These are phyloP conservation scores for Kuraishia borneana DNA, from an alignment of 805 yeast genomes.

Conservation along the genomic window DNA sequence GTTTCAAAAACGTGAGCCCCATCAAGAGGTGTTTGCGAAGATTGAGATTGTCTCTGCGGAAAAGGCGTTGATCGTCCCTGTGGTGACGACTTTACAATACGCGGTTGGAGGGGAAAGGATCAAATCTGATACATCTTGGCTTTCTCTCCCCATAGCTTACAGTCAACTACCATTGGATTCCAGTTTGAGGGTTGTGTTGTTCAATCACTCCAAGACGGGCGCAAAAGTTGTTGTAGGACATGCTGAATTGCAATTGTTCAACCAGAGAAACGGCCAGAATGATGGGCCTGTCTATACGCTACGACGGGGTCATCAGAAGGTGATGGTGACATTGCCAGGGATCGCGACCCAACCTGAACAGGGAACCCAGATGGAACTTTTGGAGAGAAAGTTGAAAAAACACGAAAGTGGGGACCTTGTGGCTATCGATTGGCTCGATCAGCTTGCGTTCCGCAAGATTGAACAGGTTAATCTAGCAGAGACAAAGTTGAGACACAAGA, in stretches of 20 bases:
- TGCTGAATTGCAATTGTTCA: conserved; percentile 50
- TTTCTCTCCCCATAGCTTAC: conserved; percentile 50
- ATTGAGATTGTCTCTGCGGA: conserved; percentile 27
- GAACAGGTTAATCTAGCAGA: conserved; percentile 23
- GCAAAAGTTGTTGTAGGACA: conserved; percentile 44
- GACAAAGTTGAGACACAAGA: conserved; percentile 4
- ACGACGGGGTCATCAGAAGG: conserved; percentile 60
- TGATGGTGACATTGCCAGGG: conserved; percentile 21
- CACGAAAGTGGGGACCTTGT: conserved; percentile 61
- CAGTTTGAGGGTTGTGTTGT: conserved; percentile 46
- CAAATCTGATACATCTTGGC: too few relatives aligned
- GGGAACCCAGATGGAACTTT: conserved; percentile 26
- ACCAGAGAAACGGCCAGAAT: conserved; percentile 15
- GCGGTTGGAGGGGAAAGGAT: too few relatives aligned
- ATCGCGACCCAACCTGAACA: conserved; percentile 13
- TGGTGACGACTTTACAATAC: conserved; percentile 19
- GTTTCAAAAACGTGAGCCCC: conserved; percentile 27
- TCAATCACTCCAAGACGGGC: conserved; percentile 47
- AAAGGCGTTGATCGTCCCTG: conserved; percentile 31
- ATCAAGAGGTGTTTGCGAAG: conserved; percentile 6
- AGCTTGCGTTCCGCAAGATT: conserved; percentile 44
- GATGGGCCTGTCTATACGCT: conserved; percentile 33
- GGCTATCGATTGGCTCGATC: conserved; percentile 65
- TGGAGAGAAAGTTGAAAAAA: conserved; percentile 43
- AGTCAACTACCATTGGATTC: conserved; percentile 60